phyloP scores from a whole-genome alignment of 2,329 filamentous ascomycete species.

The Alternaria incomplexa region DNA sequence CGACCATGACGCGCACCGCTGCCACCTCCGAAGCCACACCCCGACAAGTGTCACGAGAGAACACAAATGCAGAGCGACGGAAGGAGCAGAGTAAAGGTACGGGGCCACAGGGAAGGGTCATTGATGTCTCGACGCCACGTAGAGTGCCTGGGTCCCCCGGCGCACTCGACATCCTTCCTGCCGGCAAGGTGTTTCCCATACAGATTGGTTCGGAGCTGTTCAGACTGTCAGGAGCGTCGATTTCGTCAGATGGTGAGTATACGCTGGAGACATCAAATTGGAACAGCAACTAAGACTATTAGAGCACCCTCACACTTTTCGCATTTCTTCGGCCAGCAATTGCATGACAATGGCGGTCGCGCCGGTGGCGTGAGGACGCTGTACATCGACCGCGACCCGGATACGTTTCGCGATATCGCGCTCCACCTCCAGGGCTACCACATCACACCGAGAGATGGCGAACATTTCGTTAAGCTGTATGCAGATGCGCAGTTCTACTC shows the following conservation, averaged over 20 bases:
- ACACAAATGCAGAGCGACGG: slow-evolving; percentile 23
- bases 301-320: slow-evolving; percentile 96
- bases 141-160: slow-evolving; percentile 35
- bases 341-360: slow-evolving; percentile 68
- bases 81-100: slow-evolving; percentile 42
- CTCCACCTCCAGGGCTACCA: slow-evolving; percentile 91
- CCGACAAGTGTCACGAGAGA: slow-evolving; percentile 15
- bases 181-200: slow-evolving; percentile 74
- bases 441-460: slow-evolving; percentile 78
- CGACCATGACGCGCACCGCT: slow-evolving; percentile 27
- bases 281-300: slow-evolving; percentile 55
- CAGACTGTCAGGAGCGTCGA: slow-evolving; percentile 70
- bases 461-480: slow-evolving; percentile 90
- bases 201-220: slow-evolving; percentile 75
- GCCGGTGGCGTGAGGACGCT: slow-evolving; percentile 73
- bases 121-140: slow-evolving; percentile 42
- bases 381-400: slow-evolving; percentile 93
- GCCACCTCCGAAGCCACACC: slow-evolving; percentile 20
- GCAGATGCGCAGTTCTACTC: slow-evolving; percentile 96
- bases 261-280: not conserved
- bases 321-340: slow-evolving; percentile 86
- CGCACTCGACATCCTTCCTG: slow-evolving; percentile 61
- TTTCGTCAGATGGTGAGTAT: slow-evolving; percentile 72
- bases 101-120: slow-evolving; percentile 41
- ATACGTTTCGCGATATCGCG: slow-evolving; percentile 87